Conservation (phyloP, 208 protist species). For the Wallacemonas sp. region DNA sequence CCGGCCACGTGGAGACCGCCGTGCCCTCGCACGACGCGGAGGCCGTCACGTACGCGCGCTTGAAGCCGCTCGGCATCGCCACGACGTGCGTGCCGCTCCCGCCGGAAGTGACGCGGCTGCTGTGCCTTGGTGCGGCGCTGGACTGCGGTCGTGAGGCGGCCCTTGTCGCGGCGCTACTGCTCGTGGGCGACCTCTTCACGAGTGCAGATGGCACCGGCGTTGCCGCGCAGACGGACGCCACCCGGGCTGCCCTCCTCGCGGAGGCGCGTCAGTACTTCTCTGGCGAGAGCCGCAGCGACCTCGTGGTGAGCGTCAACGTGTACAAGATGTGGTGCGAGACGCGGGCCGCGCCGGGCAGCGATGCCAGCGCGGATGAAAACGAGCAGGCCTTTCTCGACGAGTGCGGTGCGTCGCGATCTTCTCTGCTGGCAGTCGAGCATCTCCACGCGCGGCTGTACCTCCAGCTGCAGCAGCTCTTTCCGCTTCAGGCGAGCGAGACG, state of each 20-base stretch:
- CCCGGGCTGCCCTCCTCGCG: conserved; percentile 37
- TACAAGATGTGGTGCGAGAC: conserved; percentile 81
- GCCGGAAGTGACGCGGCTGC: conserved; percentile 44
- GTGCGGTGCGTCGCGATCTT: conserved; percentile 39
- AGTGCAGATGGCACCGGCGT: conserved; percentile 13
- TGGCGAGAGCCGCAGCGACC: conserved; percentile 62
- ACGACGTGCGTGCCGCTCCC: conserved; percentile 49
- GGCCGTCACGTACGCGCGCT: conserved; percentile 8
- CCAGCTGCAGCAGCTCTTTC: not conserved
- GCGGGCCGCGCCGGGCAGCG: conserved; percentile 13
- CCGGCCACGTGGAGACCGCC: conserved; percentile 44
- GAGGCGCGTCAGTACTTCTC: conserved; percentile 85
- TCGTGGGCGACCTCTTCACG: conserved; percentile 57
- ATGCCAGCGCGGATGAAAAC: conserved; percentile 16
- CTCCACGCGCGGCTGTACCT: conserved; percentile 32
- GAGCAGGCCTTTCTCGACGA: conserved; percentile 54
- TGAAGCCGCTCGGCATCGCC: conserved; percentile 59
- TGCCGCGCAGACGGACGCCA: conserved; percentile 14
- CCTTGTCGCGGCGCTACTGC: conserved; percentile 64
- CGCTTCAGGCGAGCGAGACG: not conserved
- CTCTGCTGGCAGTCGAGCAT: conserved; percentile 38
- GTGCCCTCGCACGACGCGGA: not conserved
- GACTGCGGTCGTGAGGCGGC: conserved; percentile 55
- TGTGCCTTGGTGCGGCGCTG: conserved; percentile 44
- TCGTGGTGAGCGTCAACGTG: conserved; percentile 64